Percentiles rank a stretch among this genome's conserved stretches.
Conservation (phyloP, 2,329 filamentous ascomycete species). For the Teratosphaeriaceae sp. region DNA sequence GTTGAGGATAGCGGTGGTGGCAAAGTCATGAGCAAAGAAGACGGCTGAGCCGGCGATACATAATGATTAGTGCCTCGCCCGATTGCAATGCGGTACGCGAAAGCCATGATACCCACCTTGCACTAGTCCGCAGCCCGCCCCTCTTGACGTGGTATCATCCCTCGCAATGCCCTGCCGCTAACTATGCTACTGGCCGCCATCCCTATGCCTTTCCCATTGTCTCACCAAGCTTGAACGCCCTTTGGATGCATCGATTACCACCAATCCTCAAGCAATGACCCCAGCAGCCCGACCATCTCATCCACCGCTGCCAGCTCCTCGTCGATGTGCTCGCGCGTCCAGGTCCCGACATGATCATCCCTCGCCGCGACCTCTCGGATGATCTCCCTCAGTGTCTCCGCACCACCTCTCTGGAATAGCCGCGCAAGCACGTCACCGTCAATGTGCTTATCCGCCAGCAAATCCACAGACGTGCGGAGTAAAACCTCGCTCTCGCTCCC, state of each 20-base stretch:
- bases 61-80: background rate
- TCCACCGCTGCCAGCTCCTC: slow-evolving; percentile 18
- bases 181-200: background rate
- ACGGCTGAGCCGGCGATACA: no score
- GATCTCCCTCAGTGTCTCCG: slow-evolving; percentile 14
- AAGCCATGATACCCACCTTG: background rate
- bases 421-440: slow-evolving; percentile 36
- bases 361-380: slow-evolving; percentile 15
- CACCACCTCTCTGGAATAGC: slow-evolving; percentile 26
- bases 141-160: no score
- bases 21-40: no score
- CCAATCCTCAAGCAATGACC: slow-evolving; percentile 15
- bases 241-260: slow-evolving; percentile 21
- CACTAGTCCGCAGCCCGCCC: no score
- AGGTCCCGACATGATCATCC: slow-evolving; percentile 21
- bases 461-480: slow-evolving; percentile 12
- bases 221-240: background rate
- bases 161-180: background rate
- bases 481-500: slow-evolving; percentile 21
- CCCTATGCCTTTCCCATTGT: background rate
- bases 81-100: no score
- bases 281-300: slow-evolving; percentile 16
- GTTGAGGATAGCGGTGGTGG: no score
- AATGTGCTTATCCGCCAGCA: slow-evolving; percentile 29
- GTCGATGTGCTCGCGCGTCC: slow-evolving; percentile 27